Conservation (phyloP, 83 land plant species). For the Larix sibirica region DNA sequence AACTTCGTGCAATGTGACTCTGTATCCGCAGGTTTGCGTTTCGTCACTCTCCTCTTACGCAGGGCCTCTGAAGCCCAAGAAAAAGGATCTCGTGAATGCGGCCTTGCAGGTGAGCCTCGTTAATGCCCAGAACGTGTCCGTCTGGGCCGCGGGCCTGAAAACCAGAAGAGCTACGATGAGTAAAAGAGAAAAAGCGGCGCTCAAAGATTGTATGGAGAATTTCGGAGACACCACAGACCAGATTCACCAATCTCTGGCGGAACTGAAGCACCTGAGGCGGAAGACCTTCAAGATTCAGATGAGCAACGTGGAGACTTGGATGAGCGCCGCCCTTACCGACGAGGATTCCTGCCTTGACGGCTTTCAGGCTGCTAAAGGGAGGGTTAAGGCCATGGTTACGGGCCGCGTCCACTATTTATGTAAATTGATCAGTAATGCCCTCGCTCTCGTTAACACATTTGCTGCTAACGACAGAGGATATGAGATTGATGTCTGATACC, state of each 20-base stretch:
- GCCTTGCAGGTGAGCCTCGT: conserved; percentile 33
- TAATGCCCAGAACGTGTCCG: conserved; percentile 19
- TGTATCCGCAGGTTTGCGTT: conserved; percentile 18
- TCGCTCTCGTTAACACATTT: background rate
- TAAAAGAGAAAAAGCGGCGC: conserved; percentile 20
- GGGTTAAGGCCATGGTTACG: conserved; percentile 1
- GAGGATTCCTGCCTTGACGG: background rate
- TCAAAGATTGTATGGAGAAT: conserved; percentile 38
- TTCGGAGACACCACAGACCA: conserved; percentile 44
- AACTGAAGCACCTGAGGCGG: conserved; percentile 20
- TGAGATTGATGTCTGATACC: too few relatives aligned
- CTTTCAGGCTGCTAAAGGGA: background rate
- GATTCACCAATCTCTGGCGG: conserved; percentile 28
- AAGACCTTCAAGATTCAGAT: conserved; percentile 6
- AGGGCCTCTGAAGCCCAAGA: background rate
- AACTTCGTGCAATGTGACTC: conserved; percentile 14
- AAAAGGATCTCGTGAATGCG: background rate
- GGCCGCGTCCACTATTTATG: background rate
- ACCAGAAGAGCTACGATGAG: conserved; percentile 9
- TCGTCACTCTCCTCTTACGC: conserved; percentile 16
- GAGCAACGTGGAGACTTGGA: conserved; percentile 54
- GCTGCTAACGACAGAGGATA: background rate
- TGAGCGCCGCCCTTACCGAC: background rate
- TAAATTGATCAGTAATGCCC: background rate
- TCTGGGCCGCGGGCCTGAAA: conserved; percentile 19